Base-by-base conservation (phyloP, 345 rosid genomes). In the Gossypium longicalyx region DNA sequence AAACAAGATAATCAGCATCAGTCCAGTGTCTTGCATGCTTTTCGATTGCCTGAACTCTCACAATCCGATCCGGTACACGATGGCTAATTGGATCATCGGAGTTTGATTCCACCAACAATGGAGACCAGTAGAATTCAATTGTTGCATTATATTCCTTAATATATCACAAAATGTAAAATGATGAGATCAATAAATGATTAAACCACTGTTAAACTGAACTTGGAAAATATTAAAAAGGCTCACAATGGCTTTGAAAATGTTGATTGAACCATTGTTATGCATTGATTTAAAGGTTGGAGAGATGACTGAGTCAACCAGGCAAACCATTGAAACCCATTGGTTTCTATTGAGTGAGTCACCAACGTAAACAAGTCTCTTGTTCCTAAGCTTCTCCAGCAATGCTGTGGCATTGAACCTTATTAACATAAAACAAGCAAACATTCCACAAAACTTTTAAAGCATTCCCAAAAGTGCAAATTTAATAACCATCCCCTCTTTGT, bases 301-400 rank as follows among this genome's bases (percentile, higher is more conserved):
- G 67, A 95, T 76, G 56, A 80, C 82, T 0, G 97, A 87, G 52
- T 90, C 92, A 72, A 87, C 86, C 80, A 95, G 81, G 81, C 98
- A 95, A 59, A 89, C 79, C 97, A 95, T 90, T 19, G 99, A 95
- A 45, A 91, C 89, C 99, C 99, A 93, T 25, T 95, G 98, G 76
- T 88, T 89, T 80, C 97, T 83, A 69, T 95, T 91, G 80, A 95
- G 77, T 5, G 99, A 95, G 73, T 95, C 99, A 49, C 97, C 98
- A 9, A 91, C 99, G 74, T 85, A 93, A 78, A 91, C 89, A 53
- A 93, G 89, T 83, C 99, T 88, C 86, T 91, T 95, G 79, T 91
- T 89, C 86, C 90, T 95, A 73, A 95, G 82, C 80, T 77, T 88
- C 80, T 89, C 92, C 83, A 93, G 75, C 84, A 95, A 23, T 75